Conservation (phyloP, 2,329 filamentous ascomycete species). For the Colletotrichum lindemuthianum region DNA sequence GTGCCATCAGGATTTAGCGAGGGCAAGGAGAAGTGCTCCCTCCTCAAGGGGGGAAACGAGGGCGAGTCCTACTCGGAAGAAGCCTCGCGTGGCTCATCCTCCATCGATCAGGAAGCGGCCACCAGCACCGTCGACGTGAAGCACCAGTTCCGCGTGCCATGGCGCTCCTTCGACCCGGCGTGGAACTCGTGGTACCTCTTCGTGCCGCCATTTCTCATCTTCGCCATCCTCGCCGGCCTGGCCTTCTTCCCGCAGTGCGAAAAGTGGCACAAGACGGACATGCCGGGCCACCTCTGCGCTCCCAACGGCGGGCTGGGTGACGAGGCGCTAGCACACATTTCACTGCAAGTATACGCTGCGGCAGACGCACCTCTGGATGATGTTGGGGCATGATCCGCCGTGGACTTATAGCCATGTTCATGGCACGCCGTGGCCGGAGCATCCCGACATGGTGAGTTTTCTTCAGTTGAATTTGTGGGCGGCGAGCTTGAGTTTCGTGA, state of each 20-base stretch:
- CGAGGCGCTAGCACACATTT: slow-evolving; percentile 23
- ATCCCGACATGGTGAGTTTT: slow-evolving; percentile 20
- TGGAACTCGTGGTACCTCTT: slow-evolving; percentile 27
- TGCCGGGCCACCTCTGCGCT: slow-evolving; percentile 20
- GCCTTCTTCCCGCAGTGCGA: slow-evolving; percentile 28
- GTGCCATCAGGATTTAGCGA: slow-evolving; percentile 2
- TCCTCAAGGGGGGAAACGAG: slow-evolving; percentile 12
- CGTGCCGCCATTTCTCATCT: slow-evolving; percentile 10
- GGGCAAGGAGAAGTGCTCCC: slow-evolving; percentile 11
- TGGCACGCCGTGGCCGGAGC: slow-evolving; percentile 26
- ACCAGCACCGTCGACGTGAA: neutral
- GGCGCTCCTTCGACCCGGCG: slow-evolving; percentile 19
- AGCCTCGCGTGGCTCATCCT: neutral
- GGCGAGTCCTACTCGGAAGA: slow-evolving; percentile 11
- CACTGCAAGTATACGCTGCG: slow-evolving; percentile 26
- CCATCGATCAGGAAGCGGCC: slow-evolving; percentile 6
- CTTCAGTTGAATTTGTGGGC: neutral
- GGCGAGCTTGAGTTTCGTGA: neutral
- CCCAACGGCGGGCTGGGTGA: slow-evolving; percentile 16
- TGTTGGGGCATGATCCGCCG: slow-evolving; percentile 21
- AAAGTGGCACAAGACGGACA: slow-evolving; percentile 7
- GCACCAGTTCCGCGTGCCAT: neutral
- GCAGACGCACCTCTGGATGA: slow-evolving; percentile 21
- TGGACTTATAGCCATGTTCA: slow-evolving; percentile 25
- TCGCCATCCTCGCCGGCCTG: slow-evolving; percentile 3